A percentile compares a stretch with the other conserved stretches of the same genome.
Conservation (phyloP, 441 rosid genomes). For the Breynia disticha region DNA sequence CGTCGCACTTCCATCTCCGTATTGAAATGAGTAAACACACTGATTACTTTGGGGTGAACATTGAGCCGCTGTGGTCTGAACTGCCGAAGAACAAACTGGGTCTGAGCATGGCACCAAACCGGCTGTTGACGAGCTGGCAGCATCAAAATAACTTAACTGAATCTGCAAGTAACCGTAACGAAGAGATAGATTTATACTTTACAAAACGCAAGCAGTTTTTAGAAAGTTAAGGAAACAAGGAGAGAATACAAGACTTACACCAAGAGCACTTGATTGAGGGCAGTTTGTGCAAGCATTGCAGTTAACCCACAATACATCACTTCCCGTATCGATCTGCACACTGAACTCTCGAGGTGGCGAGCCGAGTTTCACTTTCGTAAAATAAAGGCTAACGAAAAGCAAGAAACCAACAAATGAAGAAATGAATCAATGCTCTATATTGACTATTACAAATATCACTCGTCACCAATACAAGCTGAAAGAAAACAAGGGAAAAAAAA, state of each 20-base stretch:
- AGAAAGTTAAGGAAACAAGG: slow-evolving; percentile 1
- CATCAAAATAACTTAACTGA: slow-evolving; percentile 59
- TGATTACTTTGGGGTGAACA: slow-evolving; percentile 56
- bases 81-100: slow-evolving; percentile 46
- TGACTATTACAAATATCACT: slow-evolving; percentile 2
- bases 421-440: slow-evolving; percentile 6
- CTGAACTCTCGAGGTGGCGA: slow-evolving; percentile 79
- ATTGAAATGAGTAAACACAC: slow-evolving; percentile 77
- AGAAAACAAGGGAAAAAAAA: slow-evolving; percentile 2
- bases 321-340: slow-evolving; percentile 95
- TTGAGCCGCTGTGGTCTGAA: slow-evolving; percentile 46
- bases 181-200: slow-evolving; percentile 8
- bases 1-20: slow-evolving; percentile 93
- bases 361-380: slow-evolving; percentile 74
- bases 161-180: slow-evolving; percentile 35
- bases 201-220: background rate
- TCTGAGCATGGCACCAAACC: slow-evolving; percentile 48
- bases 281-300: slow-evolving; percentile 85
- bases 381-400: slow-evolving; percentile 59
- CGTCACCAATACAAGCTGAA: slow-evolving; percentile 7
- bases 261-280: slow-evolving; percentile 77
- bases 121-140: slow-evolving; percentile 61
- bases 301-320: slow-evolving; percentile 90
- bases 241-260: slow-evolving; percentile 34
- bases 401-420: slow-evolving; percentile 13